Percentiles rank a stretch among this genome's conserved stretches.
These are phyloP conservation scores for Neltuma alba DNA, from an alignment of 306 rosid species.

Conservation along the genomic window DNA sequence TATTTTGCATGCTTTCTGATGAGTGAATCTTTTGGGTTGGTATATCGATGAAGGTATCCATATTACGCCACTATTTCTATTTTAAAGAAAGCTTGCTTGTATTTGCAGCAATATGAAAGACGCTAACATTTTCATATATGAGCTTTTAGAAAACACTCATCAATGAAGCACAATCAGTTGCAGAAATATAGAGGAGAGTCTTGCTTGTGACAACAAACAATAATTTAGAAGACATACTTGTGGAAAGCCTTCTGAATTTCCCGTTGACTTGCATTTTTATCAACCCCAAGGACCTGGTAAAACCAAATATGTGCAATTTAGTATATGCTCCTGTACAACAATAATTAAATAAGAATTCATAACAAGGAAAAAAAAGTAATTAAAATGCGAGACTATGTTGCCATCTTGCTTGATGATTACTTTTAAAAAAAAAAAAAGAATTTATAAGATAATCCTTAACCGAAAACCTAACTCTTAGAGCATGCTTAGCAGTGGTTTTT, in stretches of 20 bases:
- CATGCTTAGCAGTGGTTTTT: constrained; percentile 1
- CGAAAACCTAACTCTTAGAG: not conserved
- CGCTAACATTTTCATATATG: not conserved
- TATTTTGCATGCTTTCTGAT: constrained; percentile 1
- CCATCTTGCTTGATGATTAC: not conserved
- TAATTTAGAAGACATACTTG: constrained; percentile 61
- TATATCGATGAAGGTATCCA: not conserved
- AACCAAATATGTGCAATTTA: not conserved
- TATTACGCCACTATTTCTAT: not conserved
- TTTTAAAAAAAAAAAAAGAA: constrained; percentile 21
- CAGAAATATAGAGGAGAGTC: not conserved
- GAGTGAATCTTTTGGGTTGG: not conserved
- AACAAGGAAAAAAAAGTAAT: not conserved
- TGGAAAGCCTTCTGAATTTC: constrained; percentile 99
- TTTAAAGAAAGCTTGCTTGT: not conserved
- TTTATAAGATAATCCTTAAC: not conserved
- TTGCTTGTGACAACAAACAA: not conserved
- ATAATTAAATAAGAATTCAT: not conserved
- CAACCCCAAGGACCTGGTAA: constrained; percentile 89
- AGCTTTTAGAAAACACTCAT: not conserved
- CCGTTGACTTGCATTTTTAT: constrained; percentile 83
- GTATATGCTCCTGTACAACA: not conserved
- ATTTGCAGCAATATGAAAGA: not conserved
- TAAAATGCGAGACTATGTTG: not conserved
- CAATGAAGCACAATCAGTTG: not conserved